A percentile compares a stretch with the other conserved stretches of the same genome.
Conservation (phyloP, 148 eudicot species). For the Euryodendron excelsum region DNA sequence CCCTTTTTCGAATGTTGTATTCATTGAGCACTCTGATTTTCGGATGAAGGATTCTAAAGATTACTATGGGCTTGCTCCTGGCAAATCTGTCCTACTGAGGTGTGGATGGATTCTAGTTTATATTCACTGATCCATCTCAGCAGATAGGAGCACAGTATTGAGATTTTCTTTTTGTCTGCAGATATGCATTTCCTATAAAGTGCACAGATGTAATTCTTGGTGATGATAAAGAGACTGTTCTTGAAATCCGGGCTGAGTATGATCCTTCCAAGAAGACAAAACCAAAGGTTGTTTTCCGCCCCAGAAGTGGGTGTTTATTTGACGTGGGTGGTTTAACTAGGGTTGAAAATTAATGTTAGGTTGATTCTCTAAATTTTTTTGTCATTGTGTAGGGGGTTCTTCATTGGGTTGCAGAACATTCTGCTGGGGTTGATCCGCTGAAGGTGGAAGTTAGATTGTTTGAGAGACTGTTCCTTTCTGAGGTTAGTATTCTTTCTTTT, state of each 20-base stretch:
- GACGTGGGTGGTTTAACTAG: not conserved
- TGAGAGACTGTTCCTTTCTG: constrained; percentile 78
- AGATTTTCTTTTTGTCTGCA: constrained; percentile 25
- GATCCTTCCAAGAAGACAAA: constrained; percentile 82
- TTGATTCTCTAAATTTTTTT: not conserved
- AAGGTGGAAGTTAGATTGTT: constrained; percentile 91
- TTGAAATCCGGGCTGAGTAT: constrained; percentile 89
- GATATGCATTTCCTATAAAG: constrained; percentile 84
- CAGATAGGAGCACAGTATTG: not conserved
- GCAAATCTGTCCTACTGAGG: constrained; percentile 87
- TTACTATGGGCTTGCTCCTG: constrained; percentile 96
- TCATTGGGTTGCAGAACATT: constrained; percentile 89
- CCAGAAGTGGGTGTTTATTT: not conserved
- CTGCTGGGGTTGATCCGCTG: constrained; percentile 79
- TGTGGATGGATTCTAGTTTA: constrained; percentile 19
- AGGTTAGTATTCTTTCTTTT: constrained; percentile 45
- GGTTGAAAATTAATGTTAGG: not conserved
- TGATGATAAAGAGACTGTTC: constrained; percentile 79
- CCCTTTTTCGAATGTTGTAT: constrained; percentile 82
- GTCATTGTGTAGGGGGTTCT: constrained; percentile 66
- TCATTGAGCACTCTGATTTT: constrained; percentile 90
- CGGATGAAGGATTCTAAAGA: constrained; percentile 94
- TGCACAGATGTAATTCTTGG: constrained; percentile 86
- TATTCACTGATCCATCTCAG: not conserved
- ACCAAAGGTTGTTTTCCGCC: constrained; percentile 62